Conservation (phyloP, 208 protist species). For the Acanthamoeba culbertsoni region DNA sequence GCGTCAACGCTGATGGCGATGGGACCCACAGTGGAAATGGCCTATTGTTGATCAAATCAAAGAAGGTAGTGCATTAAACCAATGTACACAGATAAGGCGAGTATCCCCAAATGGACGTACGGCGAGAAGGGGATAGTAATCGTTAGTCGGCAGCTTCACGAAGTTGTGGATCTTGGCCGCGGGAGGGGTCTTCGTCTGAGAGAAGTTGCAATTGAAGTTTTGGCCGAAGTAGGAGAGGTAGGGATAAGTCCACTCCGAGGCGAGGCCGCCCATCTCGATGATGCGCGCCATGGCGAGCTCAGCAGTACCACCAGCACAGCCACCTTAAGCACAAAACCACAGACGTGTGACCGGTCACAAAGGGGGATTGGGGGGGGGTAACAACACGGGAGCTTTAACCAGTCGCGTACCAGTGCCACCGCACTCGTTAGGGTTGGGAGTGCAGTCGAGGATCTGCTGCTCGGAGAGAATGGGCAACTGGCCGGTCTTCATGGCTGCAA, state of each 20-base stretch:
- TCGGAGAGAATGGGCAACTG: constrained; percentile 61
- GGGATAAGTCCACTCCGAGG: constrained; percentile 66
- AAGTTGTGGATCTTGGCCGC: constrained; percentile 50
- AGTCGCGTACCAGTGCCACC: constrained; percentile 61
- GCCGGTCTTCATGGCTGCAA: constrained; percentile 57
- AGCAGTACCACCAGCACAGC: constrained; percentile 60
- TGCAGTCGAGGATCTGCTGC: constrained; percentile 70
- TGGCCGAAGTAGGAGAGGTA: constrained; percentile 54
- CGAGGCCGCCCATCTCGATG: not conserved
- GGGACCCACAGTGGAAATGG: constrained; percentile 62
- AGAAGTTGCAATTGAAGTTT: constrained; percentile 31
- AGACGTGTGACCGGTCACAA: not conserved
- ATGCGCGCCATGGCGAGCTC: constrained; percentile 54
- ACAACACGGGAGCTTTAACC: not conserved
- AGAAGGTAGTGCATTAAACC: not conserved
- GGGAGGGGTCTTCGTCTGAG: not conserved
- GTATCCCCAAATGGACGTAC: not conserved
- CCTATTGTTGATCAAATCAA: not conserved
- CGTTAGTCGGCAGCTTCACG: not conserved
- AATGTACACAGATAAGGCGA: not conserved
- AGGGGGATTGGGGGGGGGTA: too few species aligned
- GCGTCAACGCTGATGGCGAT: constrained; percentile 73
- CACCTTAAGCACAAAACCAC: not conserved
- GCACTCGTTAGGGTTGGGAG: constrained; percentile 69
- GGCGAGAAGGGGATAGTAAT: not conserved